Base-by-base conservation (phyloP, 495 filamentous ascomycete genomes). In the Neurospora sp. region DNA sequence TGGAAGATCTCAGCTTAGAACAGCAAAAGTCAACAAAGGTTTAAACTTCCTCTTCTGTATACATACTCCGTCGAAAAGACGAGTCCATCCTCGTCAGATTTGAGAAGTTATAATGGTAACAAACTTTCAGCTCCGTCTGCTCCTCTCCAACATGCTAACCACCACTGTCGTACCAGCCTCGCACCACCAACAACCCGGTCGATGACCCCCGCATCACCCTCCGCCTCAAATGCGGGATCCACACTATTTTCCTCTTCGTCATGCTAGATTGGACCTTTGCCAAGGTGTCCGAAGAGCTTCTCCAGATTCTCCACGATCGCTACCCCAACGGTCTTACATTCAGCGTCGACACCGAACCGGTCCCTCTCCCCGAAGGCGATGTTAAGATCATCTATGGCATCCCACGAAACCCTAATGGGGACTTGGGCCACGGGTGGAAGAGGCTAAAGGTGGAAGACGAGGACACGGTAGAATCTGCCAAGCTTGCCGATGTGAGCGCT, bases 181-280 rank as follows among this genome's bases (percentile, higher is more conserved):
- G 42, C 72, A 48, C 45, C 45, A 22, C 40, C 27, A 7, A 53
- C 59, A 71, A 71, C 18, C 27, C 41, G 70, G 69, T 74, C 72
- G 75, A 83, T 73, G 78, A 83, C 70, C 74, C 79, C 20, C 84
- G 88, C 39, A 84, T 88, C 81, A 93, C 92, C 12, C 80, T 97
- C 44, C 88, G 91, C 37, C 89, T 97, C 80, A 97, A 97, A 76
- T 85, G 91, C 81, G 89, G 91, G 81, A 91, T 88, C 72, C 90
- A 89, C 72, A 97, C 92, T 37, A 84, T 97, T 76, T 86, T 94
- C 76, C 84, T 97, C 39, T 88, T 92, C 75, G 85, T 90, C 39
- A 85, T 88, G 44, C 83, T 90, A 3, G 83, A 87, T 59, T 85
- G 89, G 74, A 78, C 89, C 38, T 89, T 97, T 76, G 73, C 80